These are phyloP conservation scores for Glycine soja DNA, from an alignment of 306 rosid genomes.

Conservation along the genomic window DNA sequence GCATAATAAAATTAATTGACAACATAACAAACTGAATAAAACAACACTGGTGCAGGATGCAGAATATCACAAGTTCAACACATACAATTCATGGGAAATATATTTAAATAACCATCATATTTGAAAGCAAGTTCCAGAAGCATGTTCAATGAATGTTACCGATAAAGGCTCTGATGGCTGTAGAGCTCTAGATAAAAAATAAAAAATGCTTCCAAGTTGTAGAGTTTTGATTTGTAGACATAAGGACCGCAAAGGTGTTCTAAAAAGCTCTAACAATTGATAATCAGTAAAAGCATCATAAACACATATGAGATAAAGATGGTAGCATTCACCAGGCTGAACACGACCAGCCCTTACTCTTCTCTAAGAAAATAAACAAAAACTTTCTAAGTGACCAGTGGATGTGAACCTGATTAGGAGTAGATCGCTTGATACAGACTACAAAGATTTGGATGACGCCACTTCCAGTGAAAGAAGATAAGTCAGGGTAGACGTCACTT, in stretches of 20 bases:
- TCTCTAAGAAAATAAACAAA: constrained; percentile 62
- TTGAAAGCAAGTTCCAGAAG: constrained; percentile 42
- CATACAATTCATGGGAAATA: constrained; percentile 21
- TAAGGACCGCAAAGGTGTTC: constrained; percentile 95
- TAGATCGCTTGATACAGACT: too few species aligned
- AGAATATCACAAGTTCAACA: constrained; percentile 31
- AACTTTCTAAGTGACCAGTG: constrained; percentile 26
- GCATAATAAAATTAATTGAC: constrained; percentile 38
- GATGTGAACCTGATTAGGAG: too few species aligned
- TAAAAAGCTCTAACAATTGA: constrained; percentile 91
- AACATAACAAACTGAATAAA: constrained; percentile 39
- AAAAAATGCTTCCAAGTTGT: constrained; percentile 89
- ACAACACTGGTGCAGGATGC: constrained; percentile 32
- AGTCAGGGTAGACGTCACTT: too few species aligned
- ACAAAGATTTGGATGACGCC: too few species aligned
- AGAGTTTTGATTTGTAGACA: constrained; percentile 97
- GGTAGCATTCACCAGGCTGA: constrained; percentile 94
- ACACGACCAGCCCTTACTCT: constrained; percentile 99
- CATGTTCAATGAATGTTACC: constrained; percentile 58
- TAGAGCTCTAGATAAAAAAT: constrained; percentile 91
- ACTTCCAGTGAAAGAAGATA: too few species aligned
- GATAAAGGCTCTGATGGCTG: constrained; percentile 90
- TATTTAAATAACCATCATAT: constrained; percentile 36
- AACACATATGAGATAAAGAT: constrained; percentile 92
- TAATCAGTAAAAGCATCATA: constrained; percentile 85